Evolutionary conservation across 176 grass and related monocot genomes (phyloP).

Genomic region (Carex cristatella): DNA sequence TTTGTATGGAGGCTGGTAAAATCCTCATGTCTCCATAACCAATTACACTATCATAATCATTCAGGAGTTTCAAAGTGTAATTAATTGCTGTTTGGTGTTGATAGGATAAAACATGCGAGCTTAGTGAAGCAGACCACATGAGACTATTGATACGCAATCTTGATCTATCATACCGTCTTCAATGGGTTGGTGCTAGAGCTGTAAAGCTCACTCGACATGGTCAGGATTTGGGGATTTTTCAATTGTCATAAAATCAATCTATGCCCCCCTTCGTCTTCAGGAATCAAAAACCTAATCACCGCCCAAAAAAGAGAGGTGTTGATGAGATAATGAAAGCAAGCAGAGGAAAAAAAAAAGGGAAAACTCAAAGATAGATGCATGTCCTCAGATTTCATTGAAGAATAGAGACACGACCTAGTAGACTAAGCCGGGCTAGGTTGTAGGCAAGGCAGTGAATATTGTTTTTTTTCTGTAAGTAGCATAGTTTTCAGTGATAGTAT

Average conservation of each 20-base stretch:
- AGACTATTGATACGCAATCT: conserved; percentile 78
- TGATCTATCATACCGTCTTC: conserved; percentile 80
- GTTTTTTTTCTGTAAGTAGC: background rate
- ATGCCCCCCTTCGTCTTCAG: background rate
- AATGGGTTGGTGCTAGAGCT: conserved; percentile 56
- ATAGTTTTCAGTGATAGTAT: background rate
- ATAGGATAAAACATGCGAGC: conserved; percentile 44
- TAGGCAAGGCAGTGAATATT: background rate
- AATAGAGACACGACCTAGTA: background rate
- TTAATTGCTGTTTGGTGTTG: conserved; percentile 10
- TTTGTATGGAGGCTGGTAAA: background rate
- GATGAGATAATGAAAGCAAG: background rate
- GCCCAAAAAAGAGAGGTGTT: background rate
- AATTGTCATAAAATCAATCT: conserved; percentile 45
- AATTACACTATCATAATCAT: background rate
- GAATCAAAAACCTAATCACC: background rate
- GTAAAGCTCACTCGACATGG: conserved; percentile 66
- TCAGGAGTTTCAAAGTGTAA: background rate
- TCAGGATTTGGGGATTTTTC: conserved; percentile 83
- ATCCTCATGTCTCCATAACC: background rate
- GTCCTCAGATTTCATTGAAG: background rate
- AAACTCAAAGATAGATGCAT: background rate
- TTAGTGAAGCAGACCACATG: conserved; percentile 53
- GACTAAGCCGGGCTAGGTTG: background rate
- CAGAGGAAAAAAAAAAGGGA: background rate